These are phyloP conservation scores for Trypanosoma vivax DNA, from an alignment of 208 protist species.

Conservation along the genomic window DNA sequence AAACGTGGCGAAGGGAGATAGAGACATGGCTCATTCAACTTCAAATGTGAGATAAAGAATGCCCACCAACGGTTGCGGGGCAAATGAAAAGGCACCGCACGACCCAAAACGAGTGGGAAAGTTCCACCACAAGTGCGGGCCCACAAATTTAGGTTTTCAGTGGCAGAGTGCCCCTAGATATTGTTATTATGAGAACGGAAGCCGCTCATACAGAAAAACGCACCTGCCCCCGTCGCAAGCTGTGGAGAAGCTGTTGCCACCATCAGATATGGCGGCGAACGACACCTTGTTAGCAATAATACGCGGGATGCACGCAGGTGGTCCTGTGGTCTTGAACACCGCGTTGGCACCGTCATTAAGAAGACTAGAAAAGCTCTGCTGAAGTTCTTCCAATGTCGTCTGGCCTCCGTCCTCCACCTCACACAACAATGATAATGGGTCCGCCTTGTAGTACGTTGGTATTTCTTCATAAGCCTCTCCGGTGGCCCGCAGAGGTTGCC, in stretches of 20 bases:
- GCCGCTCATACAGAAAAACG: conserved; percentile 74
- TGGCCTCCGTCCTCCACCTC: conserved; percentile 22
- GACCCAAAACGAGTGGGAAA: no score
- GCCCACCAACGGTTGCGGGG: no score
- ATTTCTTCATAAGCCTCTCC: conserved; percentile 18
- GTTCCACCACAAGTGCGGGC: no score
- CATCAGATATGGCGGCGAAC: conserved; percentile 65
- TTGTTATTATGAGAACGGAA: neutral
- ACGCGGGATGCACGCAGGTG: conserved; percentile 60
- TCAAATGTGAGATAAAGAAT: no score
- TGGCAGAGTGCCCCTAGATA: no score
- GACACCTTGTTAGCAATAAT: conserved; percentile 78
- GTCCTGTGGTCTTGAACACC: conserved; percentile 13
- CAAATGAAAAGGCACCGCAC: no score
- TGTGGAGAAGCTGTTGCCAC: conserved; percentile 74
- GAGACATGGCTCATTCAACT: no score
- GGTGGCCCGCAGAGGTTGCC: conserved; percentile 59
- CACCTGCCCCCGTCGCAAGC: conserved; percentile 61
- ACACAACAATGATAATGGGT: conserved; percentile 41
- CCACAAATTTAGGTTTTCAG: no score
- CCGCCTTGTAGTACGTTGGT: conserved; percentile 61
- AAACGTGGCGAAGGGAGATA: no score
- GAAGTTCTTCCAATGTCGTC: conserved; percentile 28
- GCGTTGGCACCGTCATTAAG: conserved; percentile 17
- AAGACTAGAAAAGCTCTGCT: conserved; percentile 29